Evolutionary conservation across 1,284 basidiomycete genomes (phyloP).

Genomic region (Schizophyllum amplum): DNA sequence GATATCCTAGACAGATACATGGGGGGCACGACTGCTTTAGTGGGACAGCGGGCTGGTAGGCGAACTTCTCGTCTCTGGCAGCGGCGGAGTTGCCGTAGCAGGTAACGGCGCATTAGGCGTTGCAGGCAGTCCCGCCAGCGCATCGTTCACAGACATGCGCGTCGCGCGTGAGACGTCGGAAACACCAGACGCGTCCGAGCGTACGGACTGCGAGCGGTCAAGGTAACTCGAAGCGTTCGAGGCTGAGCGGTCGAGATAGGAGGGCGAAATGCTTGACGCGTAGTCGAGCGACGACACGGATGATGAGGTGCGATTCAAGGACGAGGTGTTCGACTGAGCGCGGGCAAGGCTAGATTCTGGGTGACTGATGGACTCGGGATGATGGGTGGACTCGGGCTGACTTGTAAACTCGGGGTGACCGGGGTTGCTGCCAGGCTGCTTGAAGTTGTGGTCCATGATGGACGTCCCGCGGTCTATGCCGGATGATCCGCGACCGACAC

Average conservation of each 20-base stretch:
- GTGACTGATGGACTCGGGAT: too few relatives aligned
- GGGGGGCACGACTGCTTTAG: too few relatives aligned
- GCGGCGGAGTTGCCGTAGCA: neutral
- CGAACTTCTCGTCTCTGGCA: too few relatives aligned
- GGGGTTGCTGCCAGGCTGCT: too few relatives aligned
- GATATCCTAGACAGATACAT: too few relatives aligned
- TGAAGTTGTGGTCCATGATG: slow-evolving; percentile 22
- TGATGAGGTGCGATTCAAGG: too few relatives aligned
- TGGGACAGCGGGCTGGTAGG: too few relatives aligned
- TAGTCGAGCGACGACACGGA: neutral
- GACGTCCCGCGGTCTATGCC: neutral
- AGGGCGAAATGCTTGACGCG: neutral
- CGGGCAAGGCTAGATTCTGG: neutral
- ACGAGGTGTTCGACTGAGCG: neutral
- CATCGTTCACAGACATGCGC: neutral
- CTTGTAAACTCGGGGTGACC: too few relatives aligned
- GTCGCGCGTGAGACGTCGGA: neutral
- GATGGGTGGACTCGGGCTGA: too few relatives aligned
- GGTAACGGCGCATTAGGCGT: neutral
- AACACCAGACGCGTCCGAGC: neutral
- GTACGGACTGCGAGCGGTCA: neutral
- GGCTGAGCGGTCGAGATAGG: neutral
- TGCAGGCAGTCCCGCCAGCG: neutral
- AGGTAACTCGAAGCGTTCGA: neutral
- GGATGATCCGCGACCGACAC: slow-evolving; percentile 31